Evolutionary conservation across 805 yeast species (phyloP).

Genomic region (Maudiozyma serrabonitensis): DNA sequence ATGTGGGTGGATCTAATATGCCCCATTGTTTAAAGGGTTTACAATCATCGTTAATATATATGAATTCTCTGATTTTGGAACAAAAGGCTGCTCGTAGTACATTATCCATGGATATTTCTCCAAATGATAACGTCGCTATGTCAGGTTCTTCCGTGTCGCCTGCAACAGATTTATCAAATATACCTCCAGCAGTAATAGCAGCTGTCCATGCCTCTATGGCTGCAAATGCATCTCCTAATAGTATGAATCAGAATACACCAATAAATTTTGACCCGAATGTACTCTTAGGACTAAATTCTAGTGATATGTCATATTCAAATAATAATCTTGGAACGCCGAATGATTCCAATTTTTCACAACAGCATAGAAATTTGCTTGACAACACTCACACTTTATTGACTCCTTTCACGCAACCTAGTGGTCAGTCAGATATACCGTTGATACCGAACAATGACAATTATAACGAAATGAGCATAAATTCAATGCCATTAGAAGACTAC

Average conservation of each 20-base stretch:
- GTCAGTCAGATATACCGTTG: not conserved
- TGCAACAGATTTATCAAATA: not conserved
- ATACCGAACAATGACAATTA: not conserved
- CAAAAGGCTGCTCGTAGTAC: conserved; percentile 28
- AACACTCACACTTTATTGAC: conserved; percentile 6
- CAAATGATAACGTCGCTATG: not conserved
- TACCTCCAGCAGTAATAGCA: not conserved
- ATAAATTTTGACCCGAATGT: conserved; percentile 4
- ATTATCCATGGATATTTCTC: conserved; percentile 3
- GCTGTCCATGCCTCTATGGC: not conserved
- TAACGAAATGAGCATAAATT: not conserved
- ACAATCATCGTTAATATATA: conserved; percentile 39
- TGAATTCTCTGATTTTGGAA: conserved; percentile 46
- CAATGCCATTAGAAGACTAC: not conserved
- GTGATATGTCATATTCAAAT: not conserved
- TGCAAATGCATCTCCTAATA: not conserved
- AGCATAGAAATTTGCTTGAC: not conserved
- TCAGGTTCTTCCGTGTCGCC: not conserved
- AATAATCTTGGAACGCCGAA: not conserved
- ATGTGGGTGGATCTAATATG: conserved; percentile 46
- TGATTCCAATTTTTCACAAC: not conserved
- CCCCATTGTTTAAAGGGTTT: conserved; percentile 65
- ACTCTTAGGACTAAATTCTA: not conserved
- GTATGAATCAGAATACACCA: not conserved
- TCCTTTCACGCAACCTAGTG: not conserved